Conservation (phyloP, 1,284 basidiomycete genomes). For the Cryptococcus deneoformans region DNA sequence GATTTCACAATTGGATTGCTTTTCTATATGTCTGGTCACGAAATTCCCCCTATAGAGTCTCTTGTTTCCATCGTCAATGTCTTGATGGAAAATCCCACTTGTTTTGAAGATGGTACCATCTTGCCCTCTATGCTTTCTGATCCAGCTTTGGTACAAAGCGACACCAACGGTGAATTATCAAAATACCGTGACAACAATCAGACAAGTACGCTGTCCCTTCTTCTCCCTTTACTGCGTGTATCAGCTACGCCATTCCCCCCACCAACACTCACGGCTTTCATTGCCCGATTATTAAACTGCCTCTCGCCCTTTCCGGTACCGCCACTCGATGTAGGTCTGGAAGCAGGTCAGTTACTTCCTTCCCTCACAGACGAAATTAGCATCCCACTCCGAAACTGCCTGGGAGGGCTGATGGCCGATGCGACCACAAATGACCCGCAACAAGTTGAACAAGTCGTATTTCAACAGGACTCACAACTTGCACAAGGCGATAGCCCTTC, state of each 20-base stretch:
- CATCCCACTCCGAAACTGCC: slow-evolving; percentile 28
- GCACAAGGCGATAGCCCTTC: not conserved
- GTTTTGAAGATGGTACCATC: slow-evolving; percentile 13
- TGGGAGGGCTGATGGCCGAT: slow-evolving; percentile 42
- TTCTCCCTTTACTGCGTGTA: slow-evolving; percentile 34
- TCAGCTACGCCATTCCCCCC: slow-evolving; percentile 15
- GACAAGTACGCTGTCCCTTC: slow-evolving; percentile 26
- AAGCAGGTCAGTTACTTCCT: slow-evolving; percentile 33
- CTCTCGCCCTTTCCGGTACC: slow-evolving; percentile 39
- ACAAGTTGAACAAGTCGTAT: not conserved
- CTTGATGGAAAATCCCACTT: slow-evolving; percentile 20
- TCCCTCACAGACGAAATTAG: slow-evolving; percentile 32
- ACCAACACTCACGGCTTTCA: slow-evolving; percentile 13
- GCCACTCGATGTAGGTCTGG: slow-evolving; percentile 40
- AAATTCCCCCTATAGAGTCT: slow-evolving; percentile 10
- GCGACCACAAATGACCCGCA: slow-evolving; percentile 12
- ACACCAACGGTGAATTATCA: not conserved
- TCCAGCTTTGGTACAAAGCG: not conserved
- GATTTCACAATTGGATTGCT: slow-evolving; percentile 26
- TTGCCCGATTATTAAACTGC: slow-evolving; percentile 21
- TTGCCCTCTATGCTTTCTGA: not conserved
- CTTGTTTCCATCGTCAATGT: slow-evolving; percentile 21
- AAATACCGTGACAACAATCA: not conserved
- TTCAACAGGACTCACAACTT: not conserved
- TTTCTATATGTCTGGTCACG: slow-evolving; percentile 14